Base-by-base conservation (phyloP, 169 alveolate genomes). In the Plasmodium billcollinsi region DNA sequence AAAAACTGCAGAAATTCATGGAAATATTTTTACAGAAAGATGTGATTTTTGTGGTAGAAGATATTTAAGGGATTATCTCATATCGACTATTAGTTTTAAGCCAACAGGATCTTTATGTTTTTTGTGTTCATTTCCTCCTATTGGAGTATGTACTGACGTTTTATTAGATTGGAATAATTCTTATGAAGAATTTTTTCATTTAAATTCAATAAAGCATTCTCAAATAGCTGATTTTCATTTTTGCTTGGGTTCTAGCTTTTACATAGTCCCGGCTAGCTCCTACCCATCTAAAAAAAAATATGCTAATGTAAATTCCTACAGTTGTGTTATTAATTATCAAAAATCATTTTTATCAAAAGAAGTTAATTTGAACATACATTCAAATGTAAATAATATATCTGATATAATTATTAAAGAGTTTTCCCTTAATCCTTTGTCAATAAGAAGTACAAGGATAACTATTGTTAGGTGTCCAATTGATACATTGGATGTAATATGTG, bases 31-130 rank as follows among this genome's bases (percentile, higher is more conserved):
- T 65, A 75, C 89, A 1, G 97, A 95, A 66, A 69, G 96, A n/a
- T 95, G 97, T 69, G 93, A 94, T 69, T 74, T 75, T 70, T 95
- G 97, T 80, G 97, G 93, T 54, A 69, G 97, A 20, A 74, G 97
- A 26, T 95, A 65, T 74, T 86, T 94, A 88, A 71, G 97, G 20
- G 92, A 94, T 63, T 95, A 71, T 86, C 95, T 95, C n/a, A 69
- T 94, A 18, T 95, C 97, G 0, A 95, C 97, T 18, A 93, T 95
- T 61, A 92, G 96, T 74, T 95, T 95, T 73, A 73, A 83, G 47
- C 96, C 97, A n/a, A 95, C 97, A 4, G 97, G 97, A 7, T 86
- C 93, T 24, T 90, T 92, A 49, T 95, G 97, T 72, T 95, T 96
- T 95, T 67, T 61, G 88, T 95, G 97, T 66, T 47, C 90, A 43